Evolutionary conservation across 352 stramenopile genomes (phyloP).

Genomic region (Paralagenidium karlingii): DNA sequence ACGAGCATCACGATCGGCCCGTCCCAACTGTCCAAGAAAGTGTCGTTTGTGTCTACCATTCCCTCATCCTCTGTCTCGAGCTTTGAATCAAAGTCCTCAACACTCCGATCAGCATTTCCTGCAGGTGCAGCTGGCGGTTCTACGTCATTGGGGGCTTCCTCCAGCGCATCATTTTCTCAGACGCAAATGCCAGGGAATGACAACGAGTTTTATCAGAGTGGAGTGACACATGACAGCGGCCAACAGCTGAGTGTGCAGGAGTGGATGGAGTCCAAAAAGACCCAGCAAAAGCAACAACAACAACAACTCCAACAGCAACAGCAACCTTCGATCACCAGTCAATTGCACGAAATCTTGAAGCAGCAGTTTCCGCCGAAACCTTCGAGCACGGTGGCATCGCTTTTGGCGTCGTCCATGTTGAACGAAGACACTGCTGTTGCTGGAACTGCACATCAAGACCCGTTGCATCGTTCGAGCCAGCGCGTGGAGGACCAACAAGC

Average conservation of each 20-base stretch:
- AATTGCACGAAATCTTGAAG: slow-evolving; percentile 10
- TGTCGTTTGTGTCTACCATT: slow-evolving; percentile 5
- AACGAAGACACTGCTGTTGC: too few species aligned
- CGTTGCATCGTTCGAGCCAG: too few species aligned
- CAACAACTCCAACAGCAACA: too few species aligned
- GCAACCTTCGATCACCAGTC: slow-evolving; percentile 11
- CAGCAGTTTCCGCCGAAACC: slow-evolving; percentile 11
- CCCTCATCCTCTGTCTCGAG: slow-evolving; percentile 1
- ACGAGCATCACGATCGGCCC: neutral
- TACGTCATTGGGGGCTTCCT: neutral
- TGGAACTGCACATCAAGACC: too few species aligned
- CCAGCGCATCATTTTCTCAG: neutral
- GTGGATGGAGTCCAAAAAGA: slow-evolving; percentile 62
- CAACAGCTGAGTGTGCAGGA: slow-evolving; percentile 55
- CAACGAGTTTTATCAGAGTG: slow-evolving; percentile 29
- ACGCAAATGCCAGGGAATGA: slow-evolving; percentile 21
- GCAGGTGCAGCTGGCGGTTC: neutral
- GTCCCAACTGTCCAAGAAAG: slow-evolving; percentile 2
- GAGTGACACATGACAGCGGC: slow-evolving; percentile 57
- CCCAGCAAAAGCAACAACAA: too few species aligned
- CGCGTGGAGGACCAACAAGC: too few species aligned
- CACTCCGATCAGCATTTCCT: neutral
- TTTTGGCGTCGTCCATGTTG: too few species aligned
- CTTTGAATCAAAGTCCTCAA: neutral
- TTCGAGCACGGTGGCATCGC: too few species aligned